Conservation (phyloP, 768 basidiomycete species). For the Lactifluus rugatus region DNA sequence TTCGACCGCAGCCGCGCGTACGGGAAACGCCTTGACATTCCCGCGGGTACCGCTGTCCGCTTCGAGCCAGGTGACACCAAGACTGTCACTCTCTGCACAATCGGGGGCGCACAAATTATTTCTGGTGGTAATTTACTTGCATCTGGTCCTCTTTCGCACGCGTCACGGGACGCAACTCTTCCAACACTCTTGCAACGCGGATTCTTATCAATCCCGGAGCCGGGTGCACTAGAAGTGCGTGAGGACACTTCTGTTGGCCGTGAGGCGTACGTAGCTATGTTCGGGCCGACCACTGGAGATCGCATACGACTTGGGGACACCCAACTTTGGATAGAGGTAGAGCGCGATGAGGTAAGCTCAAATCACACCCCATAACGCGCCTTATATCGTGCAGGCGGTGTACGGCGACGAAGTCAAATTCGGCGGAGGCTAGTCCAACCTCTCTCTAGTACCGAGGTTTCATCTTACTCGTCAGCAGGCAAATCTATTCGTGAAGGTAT, state of each 20-base stretch:
- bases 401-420: slow-evolving; percentile 99
- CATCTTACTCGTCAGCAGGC: slow-evolving; percentile 35
- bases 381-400: slow-evolving; percentile 42
- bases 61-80: slow-evolving; percentile 92
- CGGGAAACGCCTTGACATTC: slow-evolving; percentile 82
- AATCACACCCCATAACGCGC: not conserved
- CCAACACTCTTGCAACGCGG: slow-evolving; percentile 42
- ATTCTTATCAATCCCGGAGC: slow-evolving; percentile 65
- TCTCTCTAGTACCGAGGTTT: not conserved
- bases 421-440: slow-evolving; percentile 59
- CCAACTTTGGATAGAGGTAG: slow-evolving; percentile 83
- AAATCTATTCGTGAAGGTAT: slow-evolving; percentile 95
- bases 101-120: slow-evolving; percentile 61
- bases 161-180: slow-evolving; percentile 39
- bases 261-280: slow-evolving; percentile 85
- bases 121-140: slow-evolving; percentile 76
- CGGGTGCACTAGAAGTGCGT: slow-evolving; percentile 43
- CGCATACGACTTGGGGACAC: slow-evolving; percentile 84
- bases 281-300: slow-evolving; percentile 90
- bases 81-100: slow-evolving; percentile 70
- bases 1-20: slow-evolving; percentile 81
- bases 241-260: slow-evolving; percentile 49
- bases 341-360: slow-evolving; percentile 58
- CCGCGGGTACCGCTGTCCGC: slow-evolving; percentile 90
- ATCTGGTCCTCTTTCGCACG: slow-evolving; percentile 40